phyloP scores from a whole-genome alignment of 129 eudicot species.

The Lactuca sativa region DNA sequence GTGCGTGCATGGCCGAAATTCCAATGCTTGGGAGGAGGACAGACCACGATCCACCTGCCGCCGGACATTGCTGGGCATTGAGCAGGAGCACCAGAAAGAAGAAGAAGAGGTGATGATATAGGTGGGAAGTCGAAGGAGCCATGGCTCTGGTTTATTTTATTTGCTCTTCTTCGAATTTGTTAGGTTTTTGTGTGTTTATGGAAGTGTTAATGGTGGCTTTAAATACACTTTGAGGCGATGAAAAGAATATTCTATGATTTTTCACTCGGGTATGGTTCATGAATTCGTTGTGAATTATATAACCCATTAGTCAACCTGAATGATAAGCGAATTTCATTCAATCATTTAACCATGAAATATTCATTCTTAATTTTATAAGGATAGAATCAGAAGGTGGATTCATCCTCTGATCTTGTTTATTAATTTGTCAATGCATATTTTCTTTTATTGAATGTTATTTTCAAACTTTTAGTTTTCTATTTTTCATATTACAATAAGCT shows the following conservation, averaged over 20 bases:
- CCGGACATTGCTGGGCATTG: constrained; percentile 14
- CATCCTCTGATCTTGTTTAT: neutral
- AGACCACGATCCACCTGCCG: constrained; percentile 53
- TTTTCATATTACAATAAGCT: neutral
- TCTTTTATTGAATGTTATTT: too few species aligned
- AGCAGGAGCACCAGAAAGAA: constrained; percentile 15
- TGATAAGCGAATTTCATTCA: neutral
- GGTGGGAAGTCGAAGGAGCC: neutral
- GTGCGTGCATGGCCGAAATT: too few species aligned
- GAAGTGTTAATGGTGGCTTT: neutral
- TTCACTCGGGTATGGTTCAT: neutral
- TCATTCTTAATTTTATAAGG: neutral
- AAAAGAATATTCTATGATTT: neutral
- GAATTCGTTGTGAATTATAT: neutral
- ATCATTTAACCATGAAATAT: neutral
- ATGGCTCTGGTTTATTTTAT: neutral
- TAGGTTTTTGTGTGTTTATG: neutral
- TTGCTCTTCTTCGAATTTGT: too few species aligned
- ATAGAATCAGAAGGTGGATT: neutral
- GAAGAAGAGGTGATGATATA: constrained; percentile 10
- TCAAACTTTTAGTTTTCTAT: neutral
- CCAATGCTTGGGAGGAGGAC: too few species aligned
- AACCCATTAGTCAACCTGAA: neutral
- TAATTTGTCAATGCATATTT: neutral
- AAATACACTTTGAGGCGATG: neutral